A percentile compares a stretch with the other conserved stretches of the same genome.
These are phyloP conservation scores for Nicotiana tabacum DNA, from an alignment of 257 asterid species.

Conservation along the genomic window DNA sequence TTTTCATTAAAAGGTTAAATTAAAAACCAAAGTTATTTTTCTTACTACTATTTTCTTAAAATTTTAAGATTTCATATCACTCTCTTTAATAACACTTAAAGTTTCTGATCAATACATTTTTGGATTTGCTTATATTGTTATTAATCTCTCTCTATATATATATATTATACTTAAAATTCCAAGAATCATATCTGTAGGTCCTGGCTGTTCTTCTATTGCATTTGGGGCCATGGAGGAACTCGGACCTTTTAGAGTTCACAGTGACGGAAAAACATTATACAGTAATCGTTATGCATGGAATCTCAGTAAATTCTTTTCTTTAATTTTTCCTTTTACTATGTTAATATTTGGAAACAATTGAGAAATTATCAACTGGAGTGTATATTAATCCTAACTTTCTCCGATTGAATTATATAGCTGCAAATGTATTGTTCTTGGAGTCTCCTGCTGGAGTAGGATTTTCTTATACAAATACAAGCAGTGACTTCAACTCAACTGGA, in stretches of 20 bases:
- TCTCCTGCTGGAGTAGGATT: conserved; percentile 52
- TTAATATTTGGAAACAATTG: neutral
- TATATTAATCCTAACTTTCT: neutral
- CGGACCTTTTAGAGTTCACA: conserved; percentile 42
- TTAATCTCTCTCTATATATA: no score
- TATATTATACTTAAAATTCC: no score
- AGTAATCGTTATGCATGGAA: conserved; percentile 37
- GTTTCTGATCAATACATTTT: neutral
- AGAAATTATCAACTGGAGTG: neutral
- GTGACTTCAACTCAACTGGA: conserved; percentile 22
- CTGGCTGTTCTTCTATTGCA: conserved; percentile 49
- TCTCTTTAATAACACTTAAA: neutral
- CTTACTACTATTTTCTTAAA: no score
- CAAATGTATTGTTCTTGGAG: conserved; percentile 44
- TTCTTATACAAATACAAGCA: conserved; percentile 41
- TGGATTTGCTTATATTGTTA: no score
- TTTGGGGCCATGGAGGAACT: conserved; percentile 41
- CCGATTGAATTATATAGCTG: conserved; percentile 18
- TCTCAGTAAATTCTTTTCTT: conserved; percentile 14
- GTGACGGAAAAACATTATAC: conserved; percentile 33
- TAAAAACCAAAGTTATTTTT: no score
- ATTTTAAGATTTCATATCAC: neutral
- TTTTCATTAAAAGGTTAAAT: no score
- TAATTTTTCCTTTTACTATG: neutral
- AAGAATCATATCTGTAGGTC: conserved; percentile 19